Base-by-base conservation (phyloP, 352 stramenopile genomes). In the Phytophthora chlamydospora region DNA sequence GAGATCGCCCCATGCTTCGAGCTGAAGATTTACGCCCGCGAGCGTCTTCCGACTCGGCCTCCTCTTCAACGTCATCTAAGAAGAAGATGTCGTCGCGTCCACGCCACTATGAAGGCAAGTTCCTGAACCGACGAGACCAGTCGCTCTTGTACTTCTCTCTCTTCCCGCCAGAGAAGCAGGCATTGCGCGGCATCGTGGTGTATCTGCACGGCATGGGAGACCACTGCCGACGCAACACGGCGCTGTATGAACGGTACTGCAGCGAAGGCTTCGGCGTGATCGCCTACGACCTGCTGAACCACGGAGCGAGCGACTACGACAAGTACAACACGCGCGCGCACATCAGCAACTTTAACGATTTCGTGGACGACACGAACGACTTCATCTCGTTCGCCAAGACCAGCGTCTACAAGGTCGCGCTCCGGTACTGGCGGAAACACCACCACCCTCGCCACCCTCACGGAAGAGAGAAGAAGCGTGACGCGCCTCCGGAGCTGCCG, bases 191-290 rank as follows among this genome's bases (percentile, higher is more conserved):
- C 42, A 64, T 90, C 58, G 60, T 88, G 11, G 34, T 90, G 11
- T 78, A 83, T 34, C 55, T 90, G 35, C 78, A 90, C 53, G 80
- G 80, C 34, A 78, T 90, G 58, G 78, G 76, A 10, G 80, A 90
- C 50, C 80, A 90, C 56, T 75, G 71, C 24, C 72, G 76, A 33
- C 71, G 80, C 8, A 88, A 78, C 58, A 76, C 63, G 6, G 57
- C 66, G 39, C 53, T 88, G 2, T 87, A 80, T 45, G 73, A 88
- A 63, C 62, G 64, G 7, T 64, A 83, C 43, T 78, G 76, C 44
- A 32, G 61, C 9, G 65, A 74, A 46, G 70, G 75, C 39, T 87
- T 88, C 31, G 80, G 67, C 40, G 80, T 89, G 10, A 74, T 86
- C 45, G 56, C 80, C 2, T 84, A 85, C 52, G 80, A 89, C 59